Base-by-base conservation (phyloP, 352 stramenopile species). In the Peronosclerospora sorghi region DNA sequence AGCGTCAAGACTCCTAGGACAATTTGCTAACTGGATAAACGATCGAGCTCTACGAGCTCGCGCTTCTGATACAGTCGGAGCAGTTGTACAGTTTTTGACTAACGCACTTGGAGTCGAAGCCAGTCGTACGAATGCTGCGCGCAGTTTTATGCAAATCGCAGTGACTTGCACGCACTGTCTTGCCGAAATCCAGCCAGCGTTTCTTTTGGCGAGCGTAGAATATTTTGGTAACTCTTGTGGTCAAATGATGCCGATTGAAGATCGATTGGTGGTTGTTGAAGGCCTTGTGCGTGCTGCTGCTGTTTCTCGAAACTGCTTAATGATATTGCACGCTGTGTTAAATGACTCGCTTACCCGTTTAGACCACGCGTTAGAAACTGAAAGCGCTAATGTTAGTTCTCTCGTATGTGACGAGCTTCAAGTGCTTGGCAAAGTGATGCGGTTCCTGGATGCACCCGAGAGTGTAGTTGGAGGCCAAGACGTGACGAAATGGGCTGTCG, bases 141-240 rank as follows among this genome's bases (percentile, higher is more conserved):
- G 60, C 45, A 86, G 74, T 41, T 83, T 86, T 32, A 83, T 86
- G 71, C 74, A 86, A 55, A 50, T 84, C 32, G 54, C 63, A 13
- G 83, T 67, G 2, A 58, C 40, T 21, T 84, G 74, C 40, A 64
- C 61, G 12, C 24, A 21, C 7, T 75, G 64, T 41, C 59, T 84
- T 15, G 29, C 51, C 24, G 45, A 81, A 20, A 65, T 86, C 58
- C 39, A 59, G 5, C 67, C 74, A 2, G 60, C 36, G 4, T 60
- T 63, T 24, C 51, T 84, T 18, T 37, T 73, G 21, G 48, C 62
- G 15, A 72, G 61, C 18, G 48, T 82, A 10, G 49, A 65, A 30
- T 56, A 80, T 46, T 81, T 84, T 59, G 43, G 35, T 28, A 35
- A 41, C 28, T 30, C 20, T 29, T 26, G 32, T 39, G 35, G 32